Evolutionary conservation across 345 rosid genomes (phyloP).

Genomic region (Camelina sativa): DNA sequence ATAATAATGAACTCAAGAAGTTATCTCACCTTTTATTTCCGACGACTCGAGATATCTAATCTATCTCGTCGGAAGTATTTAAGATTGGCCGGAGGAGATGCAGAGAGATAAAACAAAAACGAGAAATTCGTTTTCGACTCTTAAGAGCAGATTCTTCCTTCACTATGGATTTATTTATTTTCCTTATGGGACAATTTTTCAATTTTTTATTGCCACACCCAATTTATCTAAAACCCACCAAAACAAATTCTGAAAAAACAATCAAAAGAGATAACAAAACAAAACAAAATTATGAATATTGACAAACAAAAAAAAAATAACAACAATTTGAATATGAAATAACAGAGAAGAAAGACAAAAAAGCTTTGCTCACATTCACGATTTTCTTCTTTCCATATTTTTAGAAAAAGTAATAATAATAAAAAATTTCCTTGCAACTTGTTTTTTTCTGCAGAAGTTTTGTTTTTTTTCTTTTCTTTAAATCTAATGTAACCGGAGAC

Average conservation of each 20-base stretch:
- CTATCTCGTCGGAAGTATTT: conserved; percentile 15
- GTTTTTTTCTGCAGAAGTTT: neutral
- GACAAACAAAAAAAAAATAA: neutral
- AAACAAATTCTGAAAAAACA: neutral
- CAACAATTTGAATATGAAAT: neutral
- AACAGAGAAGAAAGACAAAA: conserved; percentile 9
- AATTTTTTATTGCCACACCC: conserved; percentile 43
- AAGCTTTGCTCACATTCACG: neutral
- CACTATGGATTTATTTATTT: neutral
- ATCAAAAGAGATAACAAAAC: neutral
- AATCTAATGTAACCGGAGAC: neutral
- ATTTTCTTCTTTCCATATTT: conserved; percentile 16
- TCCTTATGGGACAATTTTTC: conserved; percentile 15
- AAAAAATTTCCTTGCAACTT: neutral
- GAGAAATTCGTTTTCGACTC: conserved; percentile 23
- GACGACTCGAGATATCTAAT: conserved; percentile 25
- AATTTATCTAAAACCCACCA: conserved; percentile 42
- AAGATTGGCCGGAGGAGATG: conserved; percentile 23
- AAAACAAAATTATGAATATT: neutral
- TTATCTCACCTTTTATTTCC: conserved; percentile 14
- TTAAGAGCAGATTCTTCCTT: conserved; percentile 28
- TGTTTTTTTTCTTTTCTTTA: neutral
- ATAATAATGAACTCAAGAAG: neutral
- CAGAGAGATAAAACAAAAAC: neutral
- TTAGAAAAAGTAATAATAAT: neutral